A percentile compares a stretch with the other conserved stretches of the same genome.
Evolutionary conservation across 164 flowering plant genomes (phyloP).

Genomic region (Platanus orientalis): DNA sequence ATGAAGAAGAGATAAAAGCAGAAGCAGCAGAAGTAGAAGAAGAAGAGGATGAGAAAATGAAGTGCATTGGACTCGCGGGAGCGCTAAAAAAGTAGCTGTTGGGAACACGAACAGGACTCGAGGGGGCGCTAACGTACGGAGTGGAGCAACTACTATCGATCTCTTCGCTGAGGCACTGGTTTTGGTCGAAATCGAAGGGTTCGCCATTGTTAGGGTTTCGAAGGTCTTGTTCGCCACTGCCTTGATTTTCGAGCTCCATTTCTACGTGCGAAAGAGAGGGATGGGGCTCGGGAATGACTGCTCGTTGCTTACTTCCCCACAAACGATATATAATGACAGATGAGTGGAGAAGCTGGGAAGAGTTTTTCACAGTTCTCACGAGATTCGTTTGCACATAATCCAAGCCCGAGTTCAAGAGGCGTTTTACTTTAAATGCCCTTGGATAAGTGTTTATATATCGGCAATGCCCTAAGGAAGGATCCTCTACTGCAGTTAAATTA

Average conservation of each 20-base stretch:
- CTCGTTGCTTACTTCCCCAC: constrained; percentile 12
- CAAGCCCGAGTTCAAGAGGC: too few species aligned
- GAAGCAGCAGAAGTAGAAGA: constrained; percentile 10
- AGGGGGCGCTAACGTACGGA: constrained; percentile 68
- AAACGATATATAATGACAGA: too few species aligned
- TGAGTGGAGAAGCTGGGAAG: too few species aligned
- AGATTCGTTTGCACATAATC: too few species aligned
- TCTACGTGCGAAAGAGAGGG: too few species aligned
- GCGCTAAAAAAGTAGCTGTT: constrained; percentile 58
- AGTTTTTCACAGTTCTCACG: too few species aligned
- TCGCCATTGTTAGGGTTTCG: constrained; percentile 16
- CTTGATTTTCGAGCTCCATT: constrained; percentile 22
- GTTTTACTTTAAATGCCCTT: background rate
- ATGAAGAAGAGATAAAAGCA: background rate
- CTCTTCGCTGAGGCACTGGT: constrained; percentile 20
- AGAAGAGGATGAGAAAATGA: constrained; percentile 17
- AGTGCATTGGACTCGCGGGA: constrained; percentile 70
- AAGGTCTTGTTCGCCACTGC: constrained; percentile 14
- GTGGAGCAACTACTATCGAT: constrained; percentile 63
- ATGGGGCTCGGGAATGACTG: background rate
- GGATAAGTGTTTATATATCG: background rate
- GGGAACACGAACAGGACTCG: constrained; percentile 47
- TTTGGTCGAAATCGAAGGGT: background rate
- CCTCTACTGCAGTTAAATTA: too few species aligned
- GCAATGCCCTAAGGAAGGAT: background rate